Evolutionary conservation across 2,329 filamentous ascomycete species (phyloP).

Genomic region (Domatiomyces globalis): DNA sequence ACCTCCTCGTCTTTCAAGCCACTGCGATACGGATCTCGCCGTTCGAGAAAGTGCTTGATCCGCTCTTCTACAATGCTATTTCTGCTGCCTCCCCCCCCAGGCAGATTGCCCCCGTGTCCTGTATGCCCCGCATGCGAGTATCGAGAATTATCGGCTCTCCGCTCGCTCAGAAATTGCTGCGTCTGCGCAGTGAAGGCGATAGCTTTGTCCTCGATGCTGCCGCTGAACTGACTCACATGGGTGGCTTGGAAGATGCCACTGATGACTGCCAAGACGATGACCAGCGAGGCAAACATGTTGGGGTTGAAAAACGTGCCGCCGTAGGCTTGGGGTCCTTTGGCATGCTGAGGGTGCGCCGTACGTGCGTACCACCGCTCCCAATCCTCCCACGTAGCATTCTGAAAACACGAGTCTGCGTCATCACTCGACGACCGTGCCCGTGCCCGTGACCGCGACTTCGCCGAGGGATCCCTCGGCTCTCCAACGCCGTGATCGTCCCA

Average conservation of each 20-base stretch:
- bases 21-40: constrained; percentile 46
- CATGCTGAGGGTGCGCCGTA: constrained; percentile 28
- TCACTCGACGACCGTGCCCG: constrained; percentile 13
- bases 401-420: constrained; percentile 10
- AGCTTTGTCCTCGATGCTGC: constrained; percentile 50
- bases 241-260: constrained; percentile 60
- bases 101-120: constrained; percentile 31
- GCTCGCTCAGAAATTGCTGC: constrained; percentile 37
- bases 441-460: constrained; percentile 4
- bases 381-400: constrained; percentile 95
- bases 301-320: constrained; percentile 60
- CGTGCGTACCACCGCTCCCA: constrained; percentile 70
- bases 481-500: constrained; percentile 40
- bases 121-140: constrained; percentile 28
- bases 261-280: constrained; percentile 54
- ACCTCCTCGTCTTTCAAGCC: constrained; percentile 32
- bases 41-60: constrained; percentile 62
- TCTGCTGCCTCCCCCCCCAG: neutral
- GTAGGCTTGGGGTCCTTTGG: constrained; percentile 26
- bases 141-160: constrained; percentile 40
- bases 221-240: constrained; percentile 49
- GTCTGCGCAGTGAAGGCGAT: constrained; percentile 53
- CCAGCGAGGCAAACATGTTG: constrained; percentile 57
- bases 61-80: constrained; percentile 38
- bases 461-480: constrained; percentile 17